phyloP scores from a whole-genome alignment of 2,329 filamentous ascomycete genomes.

The Cladosporium sp. region DNA sequence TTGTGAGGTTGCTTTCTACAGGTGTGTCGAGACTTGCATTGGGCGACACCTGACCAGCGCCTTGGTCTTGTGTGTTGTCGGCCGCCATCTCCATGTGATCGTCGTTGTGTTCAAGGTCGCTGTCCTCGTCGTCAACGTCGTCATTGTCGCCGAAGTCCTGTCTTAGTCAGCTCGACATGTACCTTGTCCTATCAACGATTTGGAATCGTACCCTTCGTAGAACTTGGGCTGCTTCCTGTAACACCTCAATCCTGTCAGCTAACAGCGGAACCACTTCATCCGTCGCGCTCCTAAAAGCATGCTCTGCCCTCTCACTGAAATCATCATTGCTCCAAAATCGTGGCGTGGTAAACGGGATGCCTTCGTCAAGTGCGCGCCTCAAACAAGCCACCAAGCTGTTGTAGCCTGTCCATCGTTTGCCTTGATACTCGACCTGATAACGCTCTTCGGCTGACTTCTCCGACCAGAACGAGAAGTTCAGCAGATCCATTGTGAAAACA shows the following conservation, averaged over 20 bases:
- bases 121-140: neutral
- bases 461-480: slow-evolving; percentile 98
- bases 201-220: slow-evolving; percentile 56
- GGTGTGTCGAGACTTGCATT: neutral
- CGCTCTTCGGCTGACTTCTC: slow-evolving; percentile 67
- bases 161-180: neutral
- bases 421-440: slow-evolving; percentile 80
- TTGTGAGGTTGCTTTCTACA: neutral
- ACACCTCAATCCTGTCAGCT: slow-evolving; percentile 19
- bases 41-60: neutral
- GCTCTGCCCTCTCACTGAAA: slow-evolving; percentile 64
- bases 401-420: slow-evolving; percentile 86
- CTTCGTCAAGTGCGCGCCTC: slow-evolving; percentile 85
- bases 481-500: slow-evolving; percentile 93
- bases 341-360: slow-evolving; percentile 85
- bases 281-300: slow-evolving; percentile 84
- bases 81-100: neutral
- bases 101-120: neutral
- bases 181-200: neutral
- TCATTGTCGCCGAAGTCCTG: slow-evolving; percentile 1
- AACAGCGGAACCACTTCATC: slow-evolving; percentile 81
- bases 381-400: slow-evolving; percentile 89
- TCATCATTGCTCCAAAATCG: slow-evolving; percentile 67
- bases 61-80: neutral
- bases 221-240: slow-evolving; percentile 64